Evolutionary conservation across 345 rosid genomes (phyloP), one percentile per base, ranked within the genome.

Genomic region (Lumnitzera littorea): DNA sequence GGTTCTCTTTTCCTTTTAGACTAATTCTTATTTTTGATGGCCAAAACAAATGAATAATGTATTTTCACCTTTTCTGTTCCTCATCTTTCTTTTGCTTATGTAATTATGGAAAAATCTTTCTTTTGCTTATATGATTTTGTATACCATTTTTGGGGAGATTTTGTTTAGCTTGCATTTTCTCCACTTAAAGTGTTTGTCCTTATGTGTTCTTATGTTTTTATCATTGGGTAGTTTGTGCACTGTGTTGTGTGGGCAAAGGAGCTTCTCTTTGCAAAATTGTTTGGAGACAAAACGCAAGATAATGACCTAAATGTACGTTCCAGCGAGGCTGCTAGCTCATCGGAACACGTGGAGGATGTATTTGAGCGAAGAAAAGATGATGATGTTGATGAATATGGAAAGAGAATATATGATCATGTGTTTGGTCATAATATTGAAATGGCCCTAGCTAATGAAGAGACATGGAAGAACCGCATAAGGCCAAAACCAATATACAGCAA

Each of bases 241-340:
- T 95, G 99, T 70, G 78, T 95, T 61, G 99, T 95, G 15, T 95
- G 99, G 99, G 97, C 99, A 14, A 95, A 88, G 74, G 99, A 95
- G 53, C 76, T 95, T 58, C 97, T 95, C 65, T 95, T 95, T 79
- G 89, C 97, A 1, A 91, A 95, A 81, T 69, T 91, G 78, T 88
- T 95, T 81, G 99, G 99, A 24, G 99, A 91, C 74, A 91, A 81
- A 74, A 86, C 89, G 71, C 96, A 80, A 67, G 99, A 80, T 51
- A 95, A 95, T 82, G 99, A 95, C 82, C 78, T 95, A 57, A 95
- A 91, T 65, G 96, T 95, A 57, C 96, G 82, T 47, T 78, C 99
- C 41, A 80, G 73, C 72, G 88, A 77, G 66, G 65, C 86, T 63
- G 72, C 83, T 51, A 78, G 77, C 70, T 79, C 87, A 51, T 82